Base-by-base conservation (phyloP, 83 land plant genomes). In the Diphasiastrum complanatum region DNA sequence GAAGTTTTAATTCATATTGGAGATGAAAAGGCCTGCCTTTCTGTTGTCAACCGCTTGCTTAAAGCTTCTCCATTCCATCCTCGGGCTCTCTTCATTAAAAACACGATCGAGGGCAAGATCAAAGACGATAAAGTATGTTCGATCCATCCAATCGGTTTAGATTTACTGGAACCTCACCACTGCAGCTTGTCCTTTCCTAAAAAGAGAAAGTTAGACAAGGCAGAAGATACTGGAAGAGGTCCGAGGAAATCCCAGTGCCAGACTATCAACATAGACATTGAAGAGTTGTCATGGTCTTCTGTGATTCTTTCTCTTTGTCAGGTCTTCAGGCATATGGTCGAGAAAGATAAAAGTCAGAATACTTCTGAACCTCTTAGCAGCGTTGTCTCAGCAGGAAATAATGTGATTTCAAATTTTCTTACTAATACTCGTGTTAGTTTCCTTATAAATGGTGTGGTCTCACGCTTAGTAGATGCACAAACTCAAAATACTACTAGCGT, bases 1-100 rank as follows among this genome's bases (percentile, higher is more conserved):
- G 99, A 95, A 67, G 88, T 95, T 41, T 82, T 95, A 30, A 86
- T 95, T 66, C 92, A 92, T 40, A 84, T 89, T 66, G 81, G 92
- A 29, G 99, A 95, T 74, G 99, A 95, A 60, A 70, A 78, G 31
- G 72, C 92, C 11, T 95, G 96, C 45, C 86, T 81, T 68, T 64
- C 80, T 41, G 81, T 86, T 50, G 83, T 85, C 32, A 79, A 95
- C 38, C 61, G 73, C 25, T 76, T 95, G 59, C 72, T 95, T 10
- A 77, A 66, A 67, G 77, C 78, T 45, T 86, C 89, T 84, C 99
- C 96, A 35, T 83, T 96, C 48, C 99, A 95, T 71, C 72, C 89
- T 47, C 83, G 99, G 34, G 99, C 99, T 51, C 68, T 77, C 67
- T 71, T 78, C 62, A 82, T 95, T 20, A 89, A 86, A 55, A 68